These are phyloP conservation scores for Rhizopus arrhizus DNA, from an alignment of 371 early-diverging fungal genomes.

Conservation along the genomic window DNA sequence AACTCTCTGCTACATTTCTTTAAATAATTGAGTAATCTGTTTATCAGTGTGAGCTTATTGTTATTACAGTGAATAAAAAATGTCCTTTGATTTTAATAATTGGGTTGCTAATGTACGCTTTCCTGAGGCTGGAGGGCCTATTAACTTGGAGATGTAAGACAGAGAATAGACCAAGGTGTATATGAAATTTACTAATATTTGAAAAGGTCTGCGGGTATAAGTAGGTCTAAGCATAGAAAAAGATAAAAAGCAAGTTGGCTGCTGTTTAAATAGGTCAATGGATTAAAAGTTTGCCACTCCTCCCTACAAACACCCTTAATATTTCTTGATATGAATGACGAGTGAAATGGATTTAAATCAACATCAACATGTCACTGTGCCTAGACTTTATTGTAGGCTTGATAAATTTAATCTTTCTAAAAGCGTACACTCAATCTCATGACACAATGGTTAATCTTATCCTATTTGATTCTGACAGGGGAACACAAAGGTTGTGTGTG, in stretches of 20 bases:
- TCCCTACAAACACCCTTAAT: not conserved
- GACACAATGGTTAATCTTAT: too few species aligned
- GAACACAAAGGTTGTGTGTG: too few species aligned
- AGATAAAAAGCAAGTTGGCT: not conserved
- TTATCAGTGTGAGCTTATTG: not conserved
- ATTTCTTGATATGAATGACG: not conserved
- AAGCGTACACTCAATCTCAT: too few species aligned
- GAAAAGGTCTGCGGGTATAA: slow-evolving; percentile 35
- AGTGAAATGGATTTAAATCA: not conserved
- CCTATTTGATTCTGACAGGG: too few species aligned
- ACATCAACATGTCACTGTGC: too few species aligned
- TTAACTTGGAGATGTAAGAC: slow-evolving; percentile 20
- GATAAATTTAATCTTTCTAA: too few species aligned
- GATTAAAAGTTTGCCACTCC: not conserved
- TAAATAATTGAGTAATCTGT: not conserved
- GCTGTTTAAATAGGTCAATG: not conserved
- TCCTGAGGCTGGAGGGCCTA: slow-evolving; percentile 37
- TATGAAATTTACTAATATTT: slow-evolving; percentile 33
- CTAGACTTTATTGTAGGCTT: too few species aligned
- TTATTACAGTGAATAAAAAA: slow-evolving; percentile 37
- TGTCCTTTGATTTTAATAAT: slow-evolving; percentile 25
- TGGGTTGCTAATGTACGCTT: slow-evolving; percentile 38
- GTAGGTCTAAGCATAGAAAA: slow-evolving; percentile 33
- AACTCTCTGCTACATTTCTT: slow-evolving; percentile 29
- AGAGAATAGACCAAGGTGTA: not conserved